Evolutionary conservation across 305 asterid genomes (phyloP), one percentile per base, ranked within the genome.

Genomic region (Fraxinus baroniana): DNA sequence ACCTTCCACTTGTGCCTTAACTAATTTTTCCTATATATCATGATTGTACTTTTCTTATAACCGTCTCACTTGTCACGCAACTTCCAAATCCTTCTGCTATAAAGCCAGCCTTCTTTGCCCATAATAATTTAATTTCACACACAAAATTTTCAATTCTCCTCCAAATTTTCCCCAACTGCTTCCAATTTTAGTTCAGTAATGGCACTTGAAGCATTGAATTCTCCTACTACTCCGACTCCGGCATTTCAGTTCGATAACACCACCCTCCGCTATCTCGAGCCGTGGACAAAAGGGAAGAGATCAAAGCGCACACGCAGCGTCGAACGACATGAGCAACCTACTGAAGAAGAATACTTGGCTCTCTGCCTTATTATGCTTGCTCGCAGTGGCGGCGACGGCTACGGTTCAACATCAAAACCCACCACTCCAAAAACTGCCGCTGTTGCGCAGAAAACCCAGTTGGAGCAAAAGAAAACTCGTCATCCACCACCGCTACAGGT

Each of bases 341-440:
- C 91, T 5, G 93, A 92, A 8, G 94, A 92, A 41, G 97, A 92
- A 84, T 89, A 91, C 82, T 64, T 92, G 5, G 97, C 97, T 17
- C 91, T 92, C 66, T 92, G 97, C 79, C 94, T 92, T 13, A 79
- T 92, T 71, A 92, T 92, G 97, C 93, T 92, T 17, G 97, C 97
- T 17, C 93, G 89, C 7, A 87, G 94, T 80, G 91, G 86, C n/a
- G 73, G 79, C 80, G 41, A 33, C 2, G 37, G 36, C 24, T n/a
- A 3, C 18, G 68, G 28, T 24, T 22, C 30, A 7, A 24, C 30
- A 2, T 22, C 30, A 24, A 18, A 22, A 20, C 15, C 77, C 72
- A 15, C 62, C 52, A 5, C 81, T 33, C 15, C 84, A 30, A 30
- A 77, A 33, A 15, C 81, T 20, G 37, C 55, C 18, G 32, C 78